Base-by-base conservation (phyloP, 1,284 basidiomycete genomes). In the Boletus mariae region DNA sequence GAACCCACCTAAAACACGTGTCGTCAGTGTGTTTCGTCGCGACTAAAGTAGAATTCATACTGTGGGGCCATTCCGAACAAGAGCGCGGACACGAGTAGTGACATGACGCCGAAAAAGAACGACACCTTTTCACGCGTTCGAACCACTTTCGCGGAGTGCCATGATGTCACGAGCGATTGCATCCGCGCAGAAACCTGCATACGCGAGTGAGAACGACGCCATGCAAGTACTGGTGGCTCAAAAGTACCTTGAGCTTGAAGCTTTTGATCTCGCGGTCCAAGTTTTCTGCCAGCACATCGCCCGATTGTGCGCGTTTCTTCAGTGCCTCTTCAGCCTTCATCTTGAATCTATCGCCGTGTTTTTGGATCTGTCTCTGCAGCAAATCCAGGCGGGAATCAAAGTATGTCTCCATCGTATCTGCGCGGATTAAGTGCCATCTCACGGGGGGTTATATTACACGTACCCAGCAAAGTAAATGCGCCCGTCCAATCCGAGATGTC, bases 91-190 rank as follows among this genome's bases (percentile, higher is more conserved):
- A 85, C 78, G 15, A 94, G 76, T n/a, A 97, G 69, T 17, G 86
- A 87, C 84, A 92, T 89, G 38, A 98, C 94, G 28, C 92, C 91
- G 59, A 92, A 81, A 72, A 96, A 91, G 75, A 98, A 98, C 0
- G 90, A 90, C 56, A 90, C 76, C 71, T 95, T 95, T 62, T 94
- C 92, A 50, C 89, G 81, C n/a, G 91, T 94, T 28, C 93, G 81
- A 31, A 97, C 86, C 35, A 94, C 90, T 67, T 95, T 94, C 1
- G 92, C 87, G 29, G 92, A 93, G 61, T 92, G 85, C 94, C 94
- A 90, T 40, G 88, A 85, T 11, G 80, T 76, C 28, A 85, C 75
- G 12, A 97, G 73, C 1, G 74, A 76, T 28, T 87, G 79, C 74
- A 94, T 84, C 26, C 91, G 83, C 52, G 79, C 76, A 1, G 88